phyloP scores from a whole-genome alignment of 768 basidiomycete species.

The Tulasnella sp. region DNA sequence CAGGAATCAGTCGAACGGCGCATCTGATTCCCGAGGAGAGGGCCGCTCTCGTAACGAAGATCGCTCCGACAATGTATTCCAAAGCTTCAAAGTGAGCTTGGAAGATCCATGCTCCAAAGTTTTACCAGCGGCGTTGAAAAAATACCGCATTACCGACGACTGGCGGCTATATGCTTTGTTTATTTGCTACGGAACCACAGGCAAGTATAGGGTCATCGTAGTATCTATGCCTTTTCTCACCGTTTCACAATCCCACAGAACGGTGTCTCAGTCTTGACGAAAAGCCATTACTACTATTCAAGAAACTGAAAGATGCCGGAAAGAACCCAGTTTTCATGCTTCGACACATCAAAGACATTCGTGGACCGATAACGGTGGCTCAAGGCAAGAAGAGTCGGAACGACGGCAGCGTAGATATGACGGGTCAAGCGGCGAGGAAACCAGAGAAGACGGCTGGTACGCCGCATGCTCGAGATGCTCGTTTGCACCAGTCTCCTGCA shows the following conservation, averaged over 20 bases:
- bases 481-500: slow-evolving; percentile 27
- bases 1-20: neutral
- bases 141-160: slow-evolving; percentile 96
- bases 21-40: neutral
- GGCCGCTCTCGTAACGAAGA: neutral
- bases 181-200: slow-evolving; percentile 90
- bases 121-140: slow-evolving; percentile 91
- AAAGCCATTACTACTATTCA: slow-evolving; percentile 92
- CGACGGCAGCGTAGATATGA: neutral
- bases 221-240: slow-evolving; percentile 38
- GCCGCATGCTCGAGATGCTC: slow-evolving; percentile 21
- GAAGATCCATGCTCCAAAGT: slow-evolving; percentile 99
- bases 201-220: slow-evolving; percentile 43
- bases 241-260: too few species aligned
- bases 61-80: slow-evolving; percentile 29
- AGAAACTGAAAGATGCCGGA: slow-evolving; percentile 90
- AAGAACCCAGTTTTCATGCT: slow-evolving; percentile 99
- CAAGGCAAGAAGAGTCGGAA: slow-evolving; percentile 46
- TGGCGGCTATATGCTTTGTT: slow-evolving; percentile 99
- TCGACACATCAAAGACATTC: slow-evolving; percentile 91
- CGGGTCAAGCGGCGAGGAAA: slow-evolving; percentile 16
- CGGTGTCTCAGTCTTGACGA: slow-evolving; percentile 96
- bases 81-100: slow-evolving; percentile 93
- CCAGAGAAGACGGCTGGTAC: slow-evolving; percentile 1
- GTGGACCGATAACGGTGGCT: slow-evolving; percentile 92